Base-by-base conservation (phyloP, 768 basidiomycete genomes). In the Ramaria rubella region DNA sequence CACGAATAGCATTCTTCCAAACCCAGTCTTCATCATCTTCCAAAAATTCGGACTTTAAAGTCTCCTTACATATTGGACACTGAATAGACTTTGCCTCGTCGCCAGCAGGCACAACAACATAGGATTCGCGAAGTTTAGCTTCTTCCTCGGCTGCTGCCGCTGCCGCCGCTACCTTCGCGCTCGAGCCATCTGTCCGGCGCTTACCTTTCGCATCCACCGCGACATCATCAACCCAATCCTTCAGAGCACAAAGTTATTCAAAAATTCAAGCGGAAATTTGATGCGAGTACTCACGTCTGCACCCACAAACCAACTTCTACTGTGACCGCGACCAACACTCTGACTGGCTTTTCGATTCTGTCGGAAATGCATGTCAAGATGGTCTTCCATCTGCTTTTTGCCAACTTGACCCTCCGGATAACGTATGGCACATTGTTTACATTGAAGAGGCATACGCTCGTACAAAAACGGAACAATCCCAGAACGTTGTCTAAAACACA, bases 11-110 rank as follows among this genome's bases (percentile, higher is more conserved):
- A 66, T 99, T 95, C 67, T 80, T 82, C 93, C 93, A 99, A 12
- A 96, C 87, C 94, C 94, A 98, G 59, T 96, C 95, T 73, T 97
- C 95, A 59, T 94, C 93, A 48, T 96, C 94, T 67, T 97, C 93
- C 56, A 85, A 70, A 68, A 90, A 98, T 74, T 96, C 95, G 61
- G 85, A 82, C 75, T 91, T 90, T 69, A 97, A 78, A 55, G 69
- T 71, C 71, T 99, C 95, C 76, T 95, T 96, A 82, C 96, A 99
- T 63, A 99, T 90, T 24, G 94, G 93, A 77, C 95, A 99, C 60
- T 86, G 82, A 63, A 91, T 72, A 24, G 80, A 74, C 65, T 85
- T 86, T 54, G 90, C 88, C 67, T 93, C 92, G 72, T 89, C 87
- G 61, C 87, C 89, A 36, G 86, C 78, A n/a, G 94, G 94, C 36